Base-by-base conservation (phyloP, 495 filamentous ascomycete species). In the Xylaria curta region DNA sequence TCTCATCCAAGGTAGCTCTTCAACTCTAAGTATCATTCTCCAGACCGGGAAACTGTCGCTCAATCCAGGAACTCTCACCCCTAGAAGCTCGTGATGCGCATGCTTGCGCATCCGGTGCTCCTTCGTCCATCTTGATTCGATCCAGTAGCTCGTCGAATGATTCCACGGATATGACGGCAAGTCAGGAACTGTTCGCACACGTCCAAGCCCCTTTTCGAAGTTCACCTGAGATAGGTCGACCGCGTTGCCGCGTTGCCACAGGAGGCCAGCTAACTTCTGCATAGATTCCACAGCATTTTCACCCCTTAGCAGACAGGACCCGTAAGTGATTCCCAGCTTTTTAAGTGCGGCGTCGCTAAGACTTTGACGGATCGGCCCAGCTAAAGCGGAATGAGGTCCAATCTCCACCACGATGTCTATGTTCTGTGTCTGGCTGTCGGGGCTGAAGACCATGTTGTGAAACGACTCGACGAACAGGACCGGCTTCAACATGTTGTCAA, bases 341-440 rank as follows among this genome's bases (percentile, higher is more conserved):
- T 33, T 33, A 33, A 33, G 31, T 33, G 31, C 31, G 31, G 31
- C 31, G 31, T 72, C 76, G 68, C 86, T 82, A 7, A 90, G 72
- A 10, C 84, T 87, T 63, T 91, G 85, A 70, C 85, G 84, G 21
- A 91, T 75, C 4, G 90, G 89, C 0, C 87, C 87, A 53, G 87
- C 82, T 0, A 85, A 71, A 7, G 82, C 78, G 7, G 84, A 79
- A 70, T 93, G 91, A 17, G 91, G 90, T 0, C 91, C 91, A 28
- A 92, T 79, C 72, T 93, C 91, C 19, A 93, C 56, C 2, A 92
- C 72, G 60, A 84, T 80, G 58, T 82, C 83, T 15, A 85, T 78
- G 4, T 78, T 74, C 31, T 33, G 31, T 33, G 31, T 33, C 31
- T 33, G 31, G 31, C 31, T 33, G 31, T 33, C 31, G 31, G 31